A percentile compares a stretch with the other conserved stretches of the same genome.
phyloP scores from a whole-genome alignment of 1,284 basidiomycete genomes.

The Melampsora occidentalis region DNA sequence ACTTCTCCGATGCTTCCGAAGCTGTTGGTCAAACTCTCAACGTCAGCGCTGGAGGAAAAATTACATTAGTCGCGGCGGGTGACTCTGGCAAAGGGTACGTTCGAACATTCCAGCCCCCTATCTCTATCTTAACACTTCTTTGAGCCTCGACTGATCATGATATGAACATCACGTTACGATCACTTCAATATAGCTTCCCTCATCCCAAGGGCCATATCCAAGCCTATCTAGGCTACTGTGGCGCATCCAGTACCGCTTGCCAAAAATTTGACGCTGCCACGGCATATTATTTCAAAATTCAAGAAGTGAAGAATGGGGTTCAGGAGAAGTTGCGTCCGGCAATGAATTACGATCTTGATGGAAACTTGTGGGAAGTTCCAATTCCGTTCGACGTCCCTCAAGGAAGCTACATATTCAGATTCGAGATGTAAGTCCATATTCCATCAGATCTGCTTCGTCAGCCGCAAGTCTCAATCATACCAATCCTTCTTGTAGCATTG shows the following conservation, averaged over 20 bases:
- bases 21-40: conserved; percentile 28
- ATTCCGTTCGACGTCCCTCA: conserved; percentile 21
- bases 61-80: conserved; percentile 21
- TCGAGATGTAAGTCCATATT: conserved; percentile 25
- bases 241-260: conserved; percentile 16
- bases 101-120: not conserved
- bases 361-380: conserved; percentile 32
- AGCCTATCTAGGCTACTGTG: conserved; percentile 33
- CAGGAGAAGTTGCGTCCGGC: conserved; percentile 10
- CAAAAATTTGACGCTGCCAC: conserved; percentile 33
- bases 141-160: not conserved
- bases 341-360: conserved; percentile 14
- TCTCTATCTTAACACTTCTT: not conserved
- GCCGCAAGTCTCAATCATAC: not conserved
- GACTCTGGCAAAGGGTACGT: conserved; percentile 34
- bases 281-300: conserved; percentile 35
- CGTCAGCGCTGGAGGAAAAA: conserved; percentile 35
- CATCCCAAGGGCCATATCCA: conserved; percentile 1
- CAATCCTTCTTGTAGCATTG: conserved; percentile 12
- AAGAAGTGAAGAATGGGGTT: conserved; percentile 19
- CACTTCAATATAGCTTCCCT: not conserved
- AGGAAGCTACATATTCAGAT: conserved; percentile 43
- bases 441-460: not conserved
- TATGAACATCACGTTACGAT: not conserved
- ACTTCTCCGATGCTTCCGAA: conserved; percentile 18